A percentile compares a stretch with the other conserved stretches of the same genome.
Conservation (phyloP, 306 rosid species). For the Mimosa bimucronata region DNA sequence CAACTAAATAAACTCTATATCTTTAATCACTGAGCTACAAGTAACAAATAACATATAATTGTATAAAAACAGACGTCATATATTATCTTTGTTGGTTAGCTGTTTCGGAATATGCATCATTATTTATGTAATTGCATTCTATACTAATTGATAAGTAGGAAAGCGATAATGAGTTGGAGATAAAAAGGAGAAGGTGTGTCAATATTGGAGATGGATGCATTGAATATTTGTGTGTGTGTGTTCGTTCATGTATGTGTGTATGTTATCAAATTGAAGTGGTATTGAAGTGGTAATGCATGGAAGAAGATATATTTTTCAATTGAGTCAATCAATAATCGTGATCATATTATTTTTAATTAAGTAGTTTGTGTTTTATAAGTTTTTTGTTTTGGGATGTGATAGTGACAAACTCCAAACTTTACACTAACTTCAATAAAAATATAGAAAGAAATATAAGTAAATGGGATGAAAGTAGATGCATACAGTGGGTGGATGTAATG, state of each 20-base stretch:
- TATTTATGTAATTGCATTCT: neutral
- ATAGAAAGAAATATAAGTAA: neutral
- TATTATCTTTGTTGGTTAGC: neutral
- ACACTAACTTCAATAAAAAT: neutral
- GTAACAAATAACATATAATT: too few species aligned
- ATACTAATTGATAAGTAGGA: neutral
- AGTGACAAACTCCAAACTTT: neutral
- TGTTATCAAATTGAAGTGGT: neutral
- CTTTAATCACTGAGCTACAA: too few species aligned
- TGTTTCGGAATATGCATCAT: neutral
- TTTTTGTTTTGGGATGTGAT: neutral
- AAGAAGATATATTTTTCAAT: neutral
- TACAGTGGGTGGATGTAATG: neutral
- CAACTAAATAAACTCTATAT: too few species aligned
- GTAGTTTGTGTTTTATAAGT: neutral
- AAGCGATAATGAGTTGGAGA: neutral
- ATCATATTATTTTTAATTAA: neutral
- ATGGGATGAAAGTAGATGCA: neutral
- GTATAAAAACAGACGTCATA: too few species aligned
- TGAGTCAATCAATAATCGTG: neutral
- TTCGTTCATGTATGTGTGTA: too few species aligned
- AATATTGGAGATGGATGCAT: neutral
- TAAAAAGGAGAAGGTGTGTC: neutral
- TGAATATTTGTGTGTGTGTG: neutral
- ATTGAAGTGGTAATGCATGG: neutral